Evolutionary conservation across 805 yeast species (phyloP), one percentile per base, ranked within the genome.

Genomic region (Kodamaea hsintzibuensis): DNA sequence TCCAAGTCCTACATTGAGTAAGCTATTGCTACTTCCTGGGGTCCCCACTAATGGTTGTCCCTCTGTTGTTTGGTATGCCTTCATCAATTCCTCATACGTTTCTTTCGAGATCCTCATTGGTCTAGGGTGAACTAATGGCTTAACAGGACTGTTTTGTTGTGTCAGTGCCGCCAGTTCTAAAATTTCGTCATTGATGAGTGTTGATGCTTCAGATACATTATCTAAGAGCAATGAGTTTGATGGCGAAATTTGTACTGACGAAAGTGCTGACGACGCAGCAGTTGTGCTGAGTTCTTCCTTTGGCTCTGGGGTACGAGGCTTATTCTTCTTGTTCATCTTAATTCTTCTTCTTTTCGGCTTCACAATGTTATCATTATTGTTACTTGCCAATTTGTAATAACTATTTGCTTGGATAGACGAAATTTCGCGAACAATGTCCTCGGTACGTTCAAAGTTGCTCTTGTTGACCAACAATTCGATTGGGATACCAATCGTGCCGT

Each of bases 341-440:
- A 79, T 72, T 14, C 63, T 67, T 60, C 83, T 63, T 64, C 83
- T 65, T 62, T 76, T 76, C 5, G 82, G 81, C 55, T 74, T 73
- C 30, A 59, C 55, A 14, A 49, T 58, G 47, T 60, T 62, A n/a
- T 50, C 55, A 39, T 60, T 61, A 13, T 58, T 61, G 35, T 60
- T 66, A 51, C 57, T 60, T 45, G 61, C 66, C 62, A 58, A 65
- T 55, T 72, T 73, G 53, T 71, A 65, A 59, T 66, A 80, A 39
- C 73, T 74, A 54, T 71, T 72, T 5, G 77, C 62, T 63, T 81
- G 85, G 54, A 81, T 79, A 30, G 70, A 66, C 17, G 81, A 75
- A 47, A 81, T 78, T 51, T 72, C 68, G 57, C 67, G 60, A 59
- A 70, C 64, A 54, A 80, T 68, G 48, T 67, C 64, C 44, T 76